Conservation (phyloP, 768 basidiomycete genomes). For the Leccinum uliginosum region DNA sequence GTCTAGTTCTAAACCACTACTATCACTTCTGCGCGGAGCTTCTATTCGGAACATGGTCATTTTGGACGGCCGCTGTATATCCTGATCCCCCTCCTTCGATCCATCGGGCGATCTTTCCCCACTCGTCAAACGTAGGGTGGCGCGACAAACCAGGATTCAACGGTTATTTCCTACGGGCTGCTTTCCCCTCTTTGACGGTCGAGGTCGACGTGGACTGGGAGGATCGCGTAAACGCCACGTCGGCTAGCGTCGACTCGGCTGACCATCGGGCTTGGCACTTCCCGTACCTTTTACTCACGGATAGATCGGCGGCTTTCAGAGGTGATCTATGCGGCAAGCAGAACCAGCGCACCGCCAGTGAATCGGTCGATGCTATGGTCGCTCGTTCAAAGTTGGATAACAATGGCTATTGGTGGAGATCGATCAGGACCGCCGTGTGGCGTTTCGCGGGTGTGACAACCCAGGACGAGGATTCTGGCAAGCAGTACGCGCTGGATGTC, state of each 20-base stretch:
- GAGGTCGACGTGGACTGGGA: slow-evolving; percentile 70
- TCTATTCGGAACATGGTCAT: slow-evolving; percentile 68
- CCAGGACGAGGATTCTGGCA: slow-evolving; percentile 26
- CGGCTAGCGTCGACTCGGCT: slow-evolving; percentile 16
- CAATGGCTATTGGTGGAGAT: slow-evolving; percentile 70
- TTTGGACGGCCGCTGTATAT: slow-evolving; percentile 56
- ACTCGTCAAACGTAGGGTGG: slow-evolving; percentile 57
- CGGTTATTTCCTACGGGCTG: slow-evolving; percentile 67
- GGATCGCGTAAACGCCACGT: slow-evolving; percentile 46
- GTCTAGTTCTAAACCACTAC: slow-evolving; percentile 68
- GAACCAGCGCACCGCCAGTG: slow-evolving; percentile 70
- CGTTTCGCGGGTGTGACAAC: slow-evolving; percentile 55
- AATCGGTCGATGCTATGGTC: slow-evolving; percentile 55
- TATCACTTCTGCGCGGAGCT: slow-evolving; percentile 87
- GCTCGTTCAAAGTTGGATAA: slow-evolving; percentile 30
- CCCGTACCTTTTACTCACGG: slow-evolving; percentile 62
- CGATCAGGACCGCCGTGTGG: slow-evolving; percentile 61
- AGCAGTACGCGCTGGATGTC: neutral
- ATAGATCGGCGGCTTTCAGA: slow-evolving; percentile 74
- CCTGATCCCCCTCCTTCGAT: slow-evolving; percentile 47
- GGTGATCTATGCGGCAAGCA: slow-evolving; percentile 57
- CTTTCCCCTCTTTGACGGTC: slow-evolving; percentile 65
- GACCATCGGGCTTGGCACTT: slow-evolving; percentile 61
- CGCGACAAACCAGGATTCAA: slow-evolving; percentile 79
- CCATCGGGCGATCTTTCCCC: slow-evolving; percentile 68